Base-by-base conservation (phyloP, 148 eudicot genomes). In the Vaccinium myrtillus region DNA sequence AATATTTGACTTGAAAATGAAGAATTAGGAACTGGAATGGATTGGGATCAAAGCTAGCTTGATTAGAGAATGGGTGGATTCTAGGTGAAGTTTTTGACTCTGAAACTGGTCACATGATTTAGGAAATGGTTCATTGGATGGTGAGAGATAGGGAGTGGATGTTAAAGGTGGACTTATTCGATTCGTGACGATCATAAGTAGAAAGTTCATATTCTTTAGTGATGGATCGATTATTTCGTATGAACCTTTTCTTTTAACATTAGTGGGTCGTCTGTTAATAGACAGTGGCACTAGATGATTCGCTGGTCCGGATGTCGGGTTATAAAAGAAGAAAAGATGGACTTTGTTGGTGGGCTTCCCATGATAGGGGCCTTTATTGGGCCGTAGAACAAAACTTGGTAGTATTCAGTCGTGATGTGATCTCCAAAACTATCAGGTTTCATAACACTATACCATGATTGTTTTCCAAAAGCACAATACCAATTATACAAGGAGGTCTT, bases 11-110 rank as follows among this genome's bases (percentile, higher is more conserved):
- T 21, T 61, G 27, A 61, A 61, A 25, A 65, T 25, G 36, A 25
- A 65, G 36, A 10, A 65, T 65, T 23, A 23, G 71, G 74, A 69
- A 69, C 19, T 69, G 27, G 39, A 25, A 32, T 30, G 14, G 75
- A 32, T 32, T 71, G 18, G 75, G 75, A 71, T 30, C 21, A 71
- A 71, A 32, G 48, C 48, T 71, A 71, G 75, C 75, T 71, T 71
- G 30, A 32, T 15, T 27, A 30, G 19, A 25, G 23, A 15, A 36
- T 73, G 48, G 12, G 50, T 8, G 23, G 51, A 74, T 50, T 18
- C 6, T 9, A 74, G 16, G 10, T 74, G 50, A 32, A 39, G 19
- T 39, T 9, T 75, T 36, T 73, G 4, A 18, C 77, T 18, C n/a
- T 2, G 11, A 74, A 39, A 36, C 11, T 18, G 77, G 49, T 43